phyloP scores from a whole-genome alignment of 202 grass and related monocot species.

The Cymbopogon flexuosus region DNA sequence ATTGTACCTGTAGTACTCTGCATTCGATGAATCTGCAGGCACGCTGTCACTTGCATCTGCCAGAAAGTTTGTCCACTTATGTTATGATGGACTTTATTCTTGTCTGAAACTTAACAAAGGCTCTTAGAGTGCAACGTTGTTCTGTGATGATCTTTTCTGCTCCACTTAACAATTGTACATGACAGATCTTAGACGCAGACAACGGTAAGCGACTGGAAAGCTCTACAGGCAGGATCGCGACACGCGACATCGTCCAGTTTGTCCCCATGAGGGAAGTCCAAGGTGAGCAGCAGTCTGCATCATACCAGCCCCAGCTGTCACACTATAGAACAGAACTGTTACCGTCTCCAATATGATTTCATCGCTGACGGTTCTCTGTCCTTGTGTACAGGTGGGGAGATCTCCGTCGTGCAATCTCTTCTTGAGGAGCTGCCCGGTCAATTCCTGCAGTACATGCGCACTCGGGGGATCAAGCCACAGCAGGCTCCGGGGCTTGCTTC shows the following conservation, averaged over 20 bases:
- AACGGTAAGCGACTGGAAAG: conserved; percentile 68
- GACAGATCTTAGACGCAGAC: conserved; percentile 83
- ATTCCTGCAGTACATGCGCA: conserved; percentile 74
- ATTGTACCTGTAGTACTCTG: background rate
- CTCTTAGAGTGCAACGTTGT: background rate
- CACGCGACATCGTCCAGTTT: conserved; percentile 92
- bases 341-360: background rate
- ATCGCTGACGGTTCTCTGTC: background rate
- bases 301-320: background rate
- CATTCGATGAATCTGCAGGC: background rate
- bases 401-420: conserved; percentile 76
- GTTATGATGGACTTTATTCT: conserved; percentile 2
- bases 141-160: background rate
- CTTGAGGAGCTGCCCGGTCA: conserved; percentile 87
- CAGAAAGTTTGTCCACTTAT: conserved; percentile 3
- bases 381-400: conserved; percentile 39
- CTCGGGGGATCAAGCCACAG: conserved; percentile 61
- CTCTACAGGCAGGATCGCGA: conserved; percentile 73
- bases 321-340: background rate
- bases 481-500: conserved; percentile 2
- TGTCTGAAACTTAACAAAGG: conserved; percentile 24
- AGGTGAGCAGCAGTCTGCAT: conserved; percentile 37
- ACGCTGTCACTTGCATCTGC: background rate
- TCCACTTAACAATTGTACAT: background rate
- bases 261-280: conserved; percentile 74